phyloP scores from a whole-genome alignment of 2,329 filamentous ascomycete genomes.

The Bipolaris sorokiniana region DNA sequence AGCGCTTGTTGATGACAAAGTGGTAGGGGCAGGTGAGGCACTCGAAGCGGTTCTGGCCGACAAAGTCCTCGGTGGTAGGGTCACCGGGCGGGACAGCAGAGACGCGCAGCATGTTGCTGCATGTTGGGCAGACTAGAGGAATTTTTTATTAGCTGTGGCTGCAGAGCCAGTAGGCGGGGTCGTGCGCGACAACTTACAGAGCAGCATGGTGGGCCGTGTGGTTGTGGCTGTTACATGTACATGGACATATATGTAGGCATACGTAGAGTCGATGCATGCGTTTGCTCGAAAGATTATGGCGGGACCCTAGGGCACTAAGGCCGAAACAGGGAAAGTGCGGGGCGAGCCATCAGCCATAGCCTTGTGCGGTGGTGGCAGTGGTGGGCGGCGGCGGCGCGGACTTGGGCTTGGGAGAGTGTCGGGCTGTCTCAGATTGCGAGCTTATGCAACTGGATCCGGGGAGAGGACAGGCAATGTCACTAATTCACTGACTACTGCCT shows the following conservation, averaged over 20 bases:
- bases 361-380: not conserved
- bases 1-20: constrained; percentile 77
- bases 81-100: constrained; percentile 55
- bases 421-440: constrained; percentile 25
- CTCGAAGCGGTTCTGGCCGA: constrained; percentile 78
- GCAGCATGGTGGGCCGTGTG: constrained; percentile 60
- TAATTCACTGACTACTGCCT: not conserved
- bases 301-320: constrained; percentile 31
- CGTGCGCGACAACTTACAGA: constrained; percentile 60
- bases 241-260: not conserved
- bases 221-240: not conserved
- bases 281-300: constrained; percentile 26
- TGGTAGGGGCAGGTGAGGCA: constrained; percentile 96
- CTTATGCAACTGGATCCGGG: constrained; percentile 19
- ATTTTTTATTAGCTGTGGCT: constrained; percentile 1
- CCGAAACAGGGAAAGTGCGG: constrained; percentile 34
- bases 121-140: constrained; percentile 73
- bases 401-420: constrained; percentile 7
- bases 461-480: not conserved
- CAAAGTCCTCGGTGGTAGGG: constrained; percentile 46
- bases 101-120: constrained; percentile 83
- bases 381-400: constrained; percentile 20
- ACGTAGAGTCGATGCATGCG: not conserved
- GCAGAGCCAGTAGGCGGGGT: too few species aligned
- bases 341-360: constrained; percentile 19